Percentiles rank a stretch among this genome's conserved stretches.
These are phyloP conservation scores for Closterium sp. DNA, from an alignment of 139 green algal species.

Conservation along the genomic window DNA sequence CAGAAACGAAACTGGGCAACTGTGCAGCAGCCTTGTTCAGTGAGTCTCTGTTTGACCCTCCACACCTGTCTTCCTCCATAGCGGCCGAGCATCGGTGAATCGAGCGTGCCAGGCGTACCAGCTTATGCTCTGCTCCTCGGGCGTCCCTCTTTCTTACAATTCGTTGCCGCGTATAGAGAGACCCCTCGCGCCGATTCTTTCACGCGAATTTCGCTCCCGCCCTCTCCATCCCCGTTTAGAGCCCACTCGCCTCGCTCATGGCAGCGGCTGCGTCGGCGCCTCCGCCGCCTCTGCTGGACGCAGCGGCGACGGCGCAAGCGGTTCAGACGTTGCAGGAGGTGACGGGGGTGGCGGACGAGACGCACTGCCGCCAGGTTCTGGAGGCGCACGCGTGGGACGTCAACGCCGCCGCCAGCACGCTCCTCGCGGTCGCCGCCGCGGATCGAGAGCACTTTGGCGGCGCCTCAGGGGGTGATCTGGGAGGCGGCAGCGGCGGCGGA, in stretches of 20 bases:
- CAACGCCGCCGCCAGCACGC: slow-evolving; percentile 21
- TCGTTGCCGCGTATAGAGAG: too few species aligned
- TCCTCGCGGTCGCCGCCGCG: slow-evolving; percentile 20
- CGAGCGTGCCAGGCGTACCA: too few species aligned
- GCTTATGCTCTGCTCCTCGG: too few species aligned
- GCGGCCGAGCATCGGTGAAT: too few species aligned
- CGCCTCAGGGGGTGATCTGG: neutral
- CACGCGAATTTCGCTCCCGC: neutral
- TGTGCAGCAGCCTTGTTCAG: too few species aligned
- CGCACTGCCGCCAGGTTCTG: slow-evolving; percentile 24
- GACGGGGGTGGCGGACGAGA: slow-evolving; percentile 16
- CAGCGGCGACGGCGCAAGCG: neutral
- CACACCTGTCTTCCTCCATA: too few species aligned
- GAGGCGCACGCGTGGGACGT: slow-evolving; percentile 40
- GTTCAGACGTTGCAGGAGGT: slow-evolving; percentile 14
- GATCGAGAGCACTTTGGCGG: neutral
- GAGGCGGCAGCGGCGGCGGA: neutral
- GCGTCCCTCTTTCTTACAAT: neutral
- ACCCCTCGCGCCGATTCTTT: neutral
- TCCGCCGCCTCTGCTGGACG: neutral
- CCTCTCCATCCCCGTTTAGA: neutral
- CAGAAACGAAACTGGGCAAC: too few species aligned
- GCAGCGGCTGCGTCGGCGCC: neutral
- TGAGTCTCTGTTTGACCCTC: too few species aligned
- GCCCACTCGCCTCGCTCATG: neutral